Conservation (phyloP, 305 asterid species). For the Salvia sclarea region DNA sequence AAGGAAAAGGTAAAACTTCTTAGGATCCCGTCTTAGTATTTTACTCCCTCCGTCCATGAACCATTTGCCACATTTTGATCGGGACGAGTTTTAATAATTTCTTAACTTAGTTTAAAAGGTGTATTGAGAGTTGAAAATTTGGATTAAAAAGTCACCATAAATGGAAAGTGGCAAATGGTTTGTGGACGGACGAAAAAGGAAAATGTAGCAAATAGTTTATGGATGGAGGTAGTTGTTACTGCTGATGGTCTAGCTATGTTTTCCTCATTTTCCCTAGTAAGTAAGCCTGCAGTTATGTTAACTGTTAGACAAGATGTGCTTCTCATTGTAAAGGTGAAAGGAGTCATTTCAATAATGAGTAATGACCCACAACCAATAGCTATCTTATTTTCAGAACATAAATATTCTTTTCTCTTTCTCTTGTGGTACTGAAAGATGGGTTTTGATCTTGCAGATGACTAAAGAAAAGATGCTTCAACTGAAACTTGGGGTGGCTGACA, state of each 20-base stretch:
- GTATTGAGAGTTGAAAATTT: no score
- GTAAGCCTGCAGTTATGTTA: constrained; percentile 13
- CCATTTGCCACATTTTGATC: no score
- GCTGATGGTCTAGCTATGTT: not conserved
- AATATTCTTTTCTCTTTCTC: not conserved
- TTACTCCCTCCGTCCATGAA: no score
- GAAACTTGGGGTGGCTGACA: constrained; percentile 62
- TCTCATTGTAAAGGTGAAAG: not conserved
- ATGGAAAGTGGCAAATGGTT: no score
- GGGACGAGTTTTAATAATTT: no score
- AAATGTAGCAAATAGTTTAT: no score
- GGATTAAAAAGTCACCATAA: no score
- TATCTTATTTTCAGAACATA: not conserved
- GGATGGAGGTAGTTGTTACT: not conserved
- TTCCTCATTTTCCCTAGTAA: not conserved
- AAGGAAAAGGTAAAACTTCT: not conserved
- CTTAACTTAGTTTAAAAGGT: no score
- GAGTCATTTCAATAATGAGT: not conserved
- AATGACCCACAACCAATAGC: not conserved
- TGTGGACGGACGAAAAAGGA: no score
- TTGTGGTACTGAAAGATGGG: constrained; percentile 15
- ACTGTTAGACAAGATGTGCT: constrained; percentile 2
- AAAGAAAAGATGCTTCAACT: constrained; percentile 70
- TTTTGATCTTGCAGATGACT: constrained; percentile 61
- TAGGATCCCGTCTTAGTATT: not conserved